Percentiles rank a stretch among this genome's conserved stretches.
phyloP scores from a whole-genome alignment of 2,329 filamentous ascomycete genomes.

The Paraconiothyrium sp. region DNA sequence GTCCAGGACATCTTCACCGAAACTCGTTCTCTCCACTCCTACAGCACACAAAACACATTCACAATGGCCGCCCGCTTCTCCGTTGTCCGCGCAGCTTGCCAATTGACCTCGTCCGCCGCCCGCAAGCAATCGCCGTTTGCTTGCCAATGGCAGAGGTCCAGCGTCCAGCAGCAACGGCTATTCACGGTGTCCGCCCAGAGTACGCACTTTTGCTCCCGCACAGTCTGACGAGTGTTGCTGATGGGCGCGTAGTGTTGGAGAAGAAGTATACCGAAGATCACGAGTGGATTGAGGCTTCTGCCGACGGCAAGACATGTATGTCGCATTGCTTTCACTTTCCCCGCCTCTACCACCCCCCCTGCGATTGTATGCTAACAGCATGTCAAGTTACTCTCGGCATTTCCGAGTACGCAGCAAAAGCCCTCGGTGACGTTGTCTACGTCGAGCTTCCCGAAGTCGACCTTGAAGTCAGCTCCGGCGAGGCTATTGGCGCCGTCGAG shows the following conservation, averaged over 20 bases:
- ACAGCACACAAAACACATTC: constrained; percentile 12
- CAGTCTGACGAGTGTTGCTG: constrained; percentile 22
- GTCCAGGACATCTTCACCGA: constrained; percentile 5
- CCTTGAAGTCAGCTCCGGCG: constrained; percentile 75
- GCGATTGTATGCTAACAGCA: constrained; percentile 18
- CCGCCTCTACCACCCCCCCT: constrained; percentile 5
- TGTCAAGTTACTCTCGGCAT: constrained; percentile 76
- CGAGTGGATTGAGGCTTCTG: constrained; percentile 94
- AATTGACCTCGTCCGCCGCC: constrained; percentile 42
- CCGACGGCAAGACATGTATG: constrained; percentile 80
- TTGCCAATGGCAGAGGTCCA: constrained; percentile 32
- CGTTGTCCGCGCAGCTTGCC: constrained; percentile 45
- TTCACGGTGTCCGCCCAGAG: constrained; percentile 50
- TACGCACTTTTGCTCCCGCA: constrained; percentile 27
- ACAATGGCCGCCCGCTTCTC: constrained; percentile 49
- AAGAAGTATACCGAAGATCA: constrained; percentile 97
- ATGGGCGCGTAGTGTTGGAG: constrained; percentile 60
- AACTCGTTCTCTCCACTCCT: constrained; percentile 13
- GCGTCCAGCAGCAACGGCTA: constrained; percentile 40
- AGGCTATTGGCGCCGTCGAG: constrained; percentile 93
- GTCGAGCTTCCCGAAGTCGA: constrained; percentile 86
- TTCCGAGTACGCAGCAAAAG: constrained; percentile 88
- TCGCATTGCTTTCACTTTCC: not conserved
- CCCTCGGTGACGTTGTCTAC: constrained; percentile 95
- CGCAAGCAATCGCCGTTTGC: constrained; percentile 35